Conservation (phyloP, 495 filamentous ascomycete genomes). For the Hypoxylon rickii region DNA sequence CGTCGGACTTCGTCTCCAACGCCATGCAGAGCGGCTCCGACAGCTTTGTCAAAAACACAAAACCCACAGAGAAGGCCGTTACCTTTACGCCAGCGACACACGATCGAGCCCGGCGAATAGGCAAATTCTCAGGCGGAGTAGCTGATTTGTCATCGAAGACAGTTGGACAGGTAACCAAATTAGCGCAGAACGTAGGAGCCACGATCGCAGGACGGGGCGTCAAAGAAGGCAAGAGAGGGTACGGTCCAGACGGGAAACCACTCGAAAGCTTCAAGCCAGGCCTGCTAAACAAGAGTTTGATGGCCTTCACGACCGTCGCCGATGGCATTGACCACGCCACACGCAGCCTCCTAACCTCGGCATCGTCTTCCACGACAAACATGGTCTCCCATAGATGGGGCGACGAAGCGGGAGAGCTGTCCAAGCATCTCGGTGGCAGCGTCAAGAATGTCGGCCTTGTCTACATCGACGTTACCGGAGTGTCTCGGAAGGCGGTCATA, state of each 20-base stretch:
- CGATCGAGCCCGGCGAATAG: slow-evolving; percentile 81
- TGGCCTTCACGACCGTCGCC: slow-evolving; percentile 93
- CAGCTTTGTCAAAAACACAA: slow-evolving; percentile 75
- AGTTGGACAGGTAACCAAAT: slow-evolving; percentile 71
- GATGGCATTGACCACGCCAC: slow-evolving; percentile 90
- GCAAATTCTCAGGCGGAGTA: slow-evolving; percentile 74
- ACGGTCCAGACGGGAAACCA: slow-evolving; percentile 67
- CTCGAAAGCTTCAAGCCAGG: slow-evolving; percentile 78
- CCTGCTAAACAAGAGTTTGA: slow-evolving; percentile 89
- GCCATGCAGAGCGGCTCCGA: slow-evolving; percentile 76
- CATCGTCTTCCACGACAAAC: slow-evolving; percentile 74
- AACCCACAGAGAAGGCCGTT: slow-evolving; percentile 76
- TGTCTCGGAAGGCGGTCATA: slow-evolving; percentile 83
- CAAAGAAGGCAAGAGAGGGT: slow-evolving; percentile 53
- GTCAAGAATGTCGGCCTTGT: slow-evolving; percentile 95
- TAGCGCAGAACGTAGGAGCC: slow-evolving; percentile 89
- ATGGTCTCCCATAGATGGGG: slow-evolving; percentile 87
- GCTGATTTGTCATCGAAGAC: slow-evolving; percentile 83
- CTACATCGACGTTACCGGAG: slow-evolving; percentile 95
- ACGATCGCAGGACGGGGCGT: slow-evolving; percentile 65
- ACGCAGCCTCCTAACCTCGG: slow-evolving; percentile 70
- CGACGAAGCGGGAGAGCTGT: slow-evolving; percentile 75
- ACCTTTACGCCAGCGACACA: slow-evolving; percentile 88
- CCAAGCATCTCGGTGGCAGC: slow-evolving; percentile 74
- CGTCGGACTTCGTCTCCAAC: slow-evolving; percentile 76